Evolutionary conservation across 1,284 basidiomycete species (phyloP), one percentile per base, ranked within the genome.

Genomic region (Pseudozyma thailandica): DNA sequence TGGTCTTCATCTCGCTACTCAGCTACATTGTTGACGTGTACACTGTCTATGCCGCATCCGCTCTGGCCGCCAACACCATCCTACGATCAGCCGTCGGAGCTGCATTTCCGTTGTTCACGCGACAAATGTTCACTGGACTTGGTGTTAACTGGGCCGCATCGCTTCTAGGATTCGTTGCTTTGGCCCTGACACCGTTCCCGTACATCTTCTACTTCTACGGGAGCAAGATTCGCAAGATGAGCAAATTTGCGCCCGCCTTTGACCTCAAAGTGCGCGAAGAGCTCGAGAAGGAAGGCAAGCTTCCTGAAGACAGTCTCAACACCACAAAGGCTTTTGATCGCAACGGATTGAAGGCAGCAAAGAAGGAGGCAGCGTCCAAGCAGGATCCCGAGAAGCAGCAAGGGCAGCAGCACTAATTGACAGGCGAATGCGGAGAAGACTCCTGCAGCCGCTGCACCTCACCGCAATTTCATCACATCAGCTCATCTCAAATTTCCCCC

Each of bases 131-230:
- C 78, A 65, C 82, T 8, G 83, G 75, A 15, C 81, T 92, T 3
- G 90, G 90, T 0, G 88, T 89, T 0, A 89, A 90, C 0, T 91
- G 91, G 5, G 90, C 90, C 1, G 89, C 88, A 0, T 89, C 89
- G 20, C 84, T 92, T 23, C 81, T 92, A 13, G 91, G 89, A 0
- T 89, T 90, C 4, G 79, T 92, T 18, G 86, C 88, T 47, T 86
- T 88, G 8, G 63, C 89, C 18, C 87, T 91, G 86, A 86, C 87
- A 0, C 91, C 91, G 0, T 82, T 91, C 31, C 91, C 91, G 85
- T 79, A 53, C 82, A 20, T 79, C 83, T 37, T 82, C 84, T 83
- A 83, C 71, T 78, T 81, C 49, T 86, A 84, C 58, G 86, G 87
- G 6, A 82, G 83, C 16, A 74, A 72, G 44, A 83, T 87, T 37